Evolutionary conservation across 177 flowering plant species (phyloP).

Genomic region (Vitis hybrid): DNA sequence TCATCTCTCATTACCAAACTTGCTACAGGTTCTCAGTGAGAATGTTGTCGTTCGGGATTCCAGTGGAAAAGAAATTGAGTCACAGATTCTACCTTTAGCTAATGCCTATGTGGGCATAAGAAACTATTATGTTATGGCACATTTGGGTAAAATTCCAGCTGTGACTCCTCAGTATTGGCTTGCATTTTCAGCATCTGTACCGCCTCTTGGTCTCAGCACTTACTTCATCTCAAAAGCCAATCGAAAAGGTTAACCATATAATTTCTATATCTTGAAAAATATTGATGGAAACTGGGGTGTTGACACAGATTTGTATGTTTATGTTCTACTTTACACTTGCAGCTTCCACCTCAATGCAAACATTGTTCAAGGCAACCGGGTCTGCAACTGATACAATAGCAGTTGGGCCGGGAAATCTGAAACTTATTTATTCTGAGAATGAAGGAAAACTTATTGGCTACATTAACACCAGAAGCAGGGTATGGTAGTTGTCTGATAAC

Average conservation of each 20-base stretch:
- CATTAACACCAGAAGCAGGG: conserved; percentile 56
- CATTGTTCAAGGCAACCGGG: conserved; percentile 3
- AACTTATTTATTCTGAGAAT: conserved; percentile 49
- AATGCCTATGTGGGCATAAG: conserved; percentile 41
- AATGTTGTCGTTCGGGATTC: conserved; percentile 62
- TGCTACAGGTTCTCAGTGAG: conserved; percentile 58
- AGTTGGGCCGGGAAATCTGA: conserved; percentile 79
- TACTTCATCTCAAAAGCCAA: conserved; percentile 54
- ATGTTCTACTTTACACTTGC: conserved; percentile 10
- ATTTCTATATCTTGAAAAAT: background rate
- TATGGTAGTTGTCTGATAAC: conserved; percentile 15
- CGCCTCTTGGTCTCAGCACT: conserved; percentile 91
- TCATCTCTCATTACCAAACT: conserved; percentile 8
- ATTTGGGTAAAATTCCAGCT: conserved; percentile 52
- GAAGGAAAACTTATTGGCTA: conserved; percentile 56
- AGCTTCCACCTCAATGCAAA: conserved; percentile 38
- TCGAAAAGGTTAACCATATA: conserved; percentile 39
- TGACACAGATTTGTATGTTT: background rate
- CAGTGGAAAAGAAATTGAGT: conserved; percentile 62
- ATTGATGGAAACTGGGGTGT: background rate
- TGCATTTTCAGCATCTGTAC: conserved; percentile 72
- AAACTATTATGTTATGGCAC: conserved; percentile 62
- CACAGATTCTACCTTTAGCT: conserved; percentile 70
- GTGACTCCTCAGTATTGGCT: conserved; percentile 70
- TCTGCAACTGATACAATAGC: conserved; percentile 28